Base-by-base conservation (phyloP, 2,329 filamentous ascomycete species). In the Hawksworthiomyces lignivorus region DNA sequence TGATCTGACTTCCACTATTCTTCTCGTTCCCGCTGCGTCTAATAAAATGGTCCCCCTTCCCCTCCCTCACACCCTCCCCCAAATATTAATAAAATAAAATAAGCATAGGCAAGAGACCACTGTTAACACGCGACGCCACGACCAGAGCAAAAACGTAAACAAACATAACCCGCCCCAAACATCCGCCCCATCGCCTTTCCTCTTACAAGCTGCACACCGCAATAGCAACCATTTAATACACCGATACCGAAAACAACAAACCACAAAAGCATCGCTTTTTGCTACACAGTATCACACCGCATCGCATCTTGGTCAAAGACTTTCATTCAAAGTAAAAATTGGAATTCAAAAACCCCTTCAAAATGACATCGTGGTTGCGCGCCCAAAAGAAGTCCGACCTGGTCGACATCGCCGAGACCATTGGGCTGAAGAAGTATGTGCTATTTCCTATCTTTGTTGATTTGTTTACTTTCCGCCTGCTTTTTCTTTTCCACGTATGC, bases 311-410 rank as follows among this genome's bases (percentile, higher is more conserved):
- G n/a, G n/a, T n/a, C n/a, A n/a, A n/a, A n/a, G n/a, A 41, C 39
- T 12, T 31, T 21, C 26, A 18, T 29, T 29, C 32, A 20, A 21
- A 36, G 30, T 14, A 24, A 11, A 22, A 21, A n/a, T 7, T 15
- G 15, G 11, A 7, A 14, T 6, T n/a, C 15, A 32, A 15, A 10
- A 24, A 17, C 17, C 30, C 7, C 8, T 28, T 24, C 39, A 47
- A 41, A 30, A 52, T 52, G 50, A 45, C 50, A 17, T 77, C 79
- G 53, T 94, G 84, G 78, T 73, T 95, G 59, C 76, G 81, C 62
- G 74, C 75, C 61, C 84, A 92, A 73, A 82, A 84, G 69, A 94
- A 94, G 73, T 73, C 72, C 54, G 86, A 90, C 50, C 75, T 95
- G 43, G 62, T 78, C 53, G 82, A 85, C 49, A 71, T 94, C 48